Evolutionary conservation across 2,329 filamentous ascomycete species (phyloP), one percentile per base, ranked within the genome.

Genomic region (Acrocalymma vagum): DNA sequence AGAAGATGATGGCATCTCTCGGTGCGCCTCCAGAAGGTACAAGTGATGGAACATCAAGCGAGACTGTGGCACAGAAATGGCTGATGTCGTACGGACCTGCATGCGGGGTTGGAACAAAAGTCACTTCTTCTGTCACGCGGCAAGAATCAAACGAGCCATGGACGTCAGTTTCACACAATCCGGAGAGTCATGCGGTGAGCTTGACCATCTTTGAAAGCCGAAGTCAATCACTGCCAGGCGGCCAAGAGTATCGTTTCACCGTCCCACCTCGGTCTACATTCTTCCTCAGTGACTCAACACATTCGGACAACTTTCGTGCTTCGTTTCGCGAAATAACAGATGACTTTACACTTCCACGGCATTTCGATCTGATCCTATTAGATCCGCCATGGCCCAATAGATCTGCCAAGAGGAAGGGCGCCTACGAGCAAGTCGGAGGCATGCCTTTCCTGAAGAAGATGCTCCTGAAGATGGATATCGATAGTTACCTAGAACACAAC

Each of bases 301-400:
- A 65, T 11, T 47, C 71, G 13, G 55, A 53, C 15, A 32, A 48
- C 3, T 74, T 78, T 31, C 69, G 70, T 44, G 44, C 53, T 2
- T 59, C 66, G n/a, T 59, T 76, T 18, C 58, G 65, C 16, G 36
- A 55, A 15, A 52, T 71, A 32, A 66, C 72, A 6, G 53, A 64
- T n/a, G 53, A 68, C 18, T 50, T 69, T 18, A 56, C 75, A 64
- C 50, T 78, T 78, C 50, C 67, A 63, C 47, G 72, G 14, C 57
- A 64, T 6, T 91, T 93, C 65, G 74, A 88, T 50, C 72, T 92
- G 29, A 75, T 92, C 24, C 65, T 91, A 6, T 72, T 92, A 14
- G 88, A 93, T 60, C 89, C 89, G 3, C 88, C 89, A 1, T 93
- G 89, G 88, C 87, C 88, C 0, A 93, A 90, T 60, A 80, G 84